Conservation (phyloP, 441 rosid species). For the Bocquillonia castaneifolia region DNA sequence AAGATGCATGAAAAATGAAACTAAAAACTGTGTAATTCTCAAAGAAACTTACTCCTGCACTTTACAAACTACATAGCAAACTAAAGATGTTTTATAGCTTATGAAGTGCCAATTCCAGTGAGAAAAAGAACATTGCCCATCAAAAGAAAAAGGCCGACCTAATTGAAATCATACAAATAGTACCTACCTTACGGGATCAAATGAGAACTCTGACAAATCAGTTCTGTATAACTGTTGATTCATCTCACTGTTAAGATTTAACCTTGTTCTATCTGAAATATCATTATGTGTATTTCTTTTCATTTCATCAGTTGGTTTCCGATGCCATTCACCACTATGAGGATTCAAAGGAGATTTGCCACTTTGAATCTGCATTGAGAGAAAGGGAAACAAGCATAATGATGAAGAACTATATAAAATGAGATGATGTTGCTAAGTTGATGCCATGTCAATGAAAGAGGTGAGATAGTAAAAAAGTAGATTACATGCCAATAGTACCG, state of each 20-base stretch:
- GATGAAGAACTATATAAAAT: background rate
- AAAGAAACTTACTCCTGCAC: background rate
- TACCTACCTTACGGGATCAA: constrained; percentile 40
- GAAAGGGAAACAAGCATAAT: constrained; percentile 5
- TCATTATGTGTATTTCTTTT: constrained; percentile 25
- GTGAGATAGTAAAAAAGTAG: constrained; percentile 27
- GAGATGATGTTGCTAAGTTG: constrained; percentile 4
- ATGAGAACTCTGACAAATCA: constrained; percentile 35
- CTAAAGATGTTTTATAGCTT: background rate
- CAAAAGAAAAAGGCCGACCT: background rate
- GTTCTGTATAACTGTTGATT: constrained; percentile 28
- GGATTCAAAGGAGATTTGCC: constrained; percentile 29
- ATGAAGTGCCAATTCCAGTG: background rate
- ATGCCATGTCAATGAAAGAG: constrained; percentile 14
- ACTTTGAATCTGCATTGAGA: constrained; percentile 32
- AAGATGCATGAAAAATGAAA: background rate
- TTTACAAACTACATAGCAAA: background rate
- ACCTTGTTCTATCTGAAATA: constrained; percentile 23
- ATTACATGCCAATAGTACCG: constrained; percentile 45
- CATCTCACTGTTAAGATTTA: constrained; percentile 25
- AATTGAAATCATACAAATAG: constrained; percentile 9
- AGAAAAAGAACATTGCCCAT: background rate
- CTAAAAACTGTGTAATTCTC: background rate
- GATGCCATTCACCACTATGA: constrained; percentile 30
- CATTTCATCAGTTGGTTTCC: constrained; percentile 29